Base-by-base conservation (phyloP, 257 asterid genomes). In the Eustoma russellianum region DNA sequence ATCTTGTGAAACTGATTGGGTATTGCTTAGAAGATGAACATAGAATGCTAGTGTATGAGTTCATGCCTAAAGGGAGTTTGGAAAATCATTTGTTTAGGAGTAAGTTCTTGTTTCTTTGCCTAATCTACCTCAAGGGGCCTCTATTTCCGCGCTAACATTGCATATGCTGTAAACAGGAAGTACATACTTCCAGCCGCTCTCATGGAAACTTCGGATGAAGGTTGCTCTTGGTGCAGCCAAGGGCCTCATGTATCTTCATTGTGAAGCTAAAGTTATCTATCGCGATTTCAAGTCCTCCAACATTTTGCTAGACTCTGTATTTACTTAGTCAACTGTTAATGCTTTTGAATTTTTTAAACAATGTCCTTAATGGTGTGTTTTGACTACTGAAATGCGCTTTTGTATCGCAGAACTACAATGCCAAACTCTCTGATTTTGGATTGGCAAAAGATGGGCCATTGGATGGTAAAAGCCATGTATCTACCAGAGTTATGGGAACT, bases 1-100 rank as follows among this genome's bases (percentile, higher is more conserved):
- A 75, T 71, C 75, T 75, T 5, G 81, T 75, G 50, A 71, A 64
- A 54, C 61, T 75, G 66, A 33, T 74, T 34, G 80, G 80, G 41
- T 74, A 74, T 19, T 74, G 80, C 63, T 66, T 74, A 16, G 80
- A 75, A 49, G 81, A 75, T 28, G 81, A 75, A 10, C 81, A 75
- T 33, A 57, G 81, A 35, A 65, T 75, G 45, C 55, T 75, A 47
- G 81, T 75, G 1, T 75, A 75, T 10, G 81, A 75, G 59, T 75
- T 75, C 66, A 75, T 75, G 81, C 68, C 77, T 7, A 49, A 67
- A 45, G 77, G 81, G 17, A 75, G 81, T 57, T 57, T 75, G 73
- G 81, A 75, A 48, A 67, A 75, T 64, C 81, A 75, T 67, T 65
- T 75, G 33, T 75, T 75, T 63, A 47, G 70, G 63, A 75, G 81